These are phyloP conservation scores for Rhizopus delemar DNA, from an alignment of 371 early-diverging fungal species.

Conservation along the genomic window DNA sequence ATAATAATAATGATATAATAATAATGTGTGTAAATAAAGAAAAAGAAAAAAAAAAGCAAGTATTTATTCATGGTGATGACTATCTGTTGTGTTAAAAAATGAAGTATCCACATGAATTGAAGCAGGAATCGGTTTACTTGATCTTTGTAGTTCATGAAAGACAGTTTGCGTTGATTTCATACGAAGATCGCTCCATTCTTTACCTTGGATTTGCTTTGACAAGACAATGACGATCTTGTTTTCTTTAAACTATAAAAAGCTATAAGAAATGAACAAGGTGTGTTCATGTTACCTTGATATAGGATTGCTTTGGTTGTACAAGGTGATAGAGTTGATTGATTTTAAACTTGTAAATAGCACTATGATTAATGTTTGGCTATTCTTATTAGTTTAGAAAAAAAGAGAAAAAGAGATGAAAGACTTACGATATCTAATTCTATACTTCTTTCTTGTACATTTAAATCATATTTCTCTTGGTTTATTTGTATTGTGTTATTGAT, in stretches of 20 bases:
- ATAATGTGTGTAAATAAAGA: too few relatives aligned
- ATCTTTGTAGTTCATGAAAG: constrained; percentile 10
- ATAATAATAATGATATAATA: too few relatives aligned
- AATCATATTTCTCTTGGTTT: background rate
- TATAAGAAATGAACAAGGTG: background rate
- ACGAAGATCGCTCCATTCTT: constrained; percentile 11
- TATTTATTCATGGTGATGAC: background rate
- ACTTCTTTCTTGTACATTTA: constrained; percentile 10
- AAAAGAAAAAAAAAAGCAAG: too few relatives aligned
- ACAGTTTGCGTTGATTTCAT: constrained; percentile 14
- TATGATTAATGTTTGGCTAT: constrained; percentile 6
- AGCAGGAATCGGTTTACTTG: background rate
- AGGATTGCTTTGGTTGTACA: constrained; percentile 1
- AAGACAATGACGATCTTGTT: constrained; percentile 11
- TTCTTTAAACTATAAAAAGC: constrained; percentile 9
- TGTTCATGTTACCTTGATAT: constrained; percentile 4
- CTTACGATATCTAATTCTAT: constrained; percentile 18
- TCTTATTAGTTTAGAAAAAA: background rate
- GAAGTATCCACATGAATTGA: background rate
- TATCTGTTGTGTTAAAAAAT: background rate
- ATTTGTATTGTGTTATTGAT: background rate
- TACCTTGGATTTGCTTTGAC: constrained; percentile 2
- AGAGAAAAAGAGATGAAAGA: background rate
- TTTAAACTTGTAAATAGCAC: constrained; percentile 16
- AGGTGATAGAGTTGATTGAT: constrained; percentile 14